Percentiles rank a stretch among this genome's conserved stretches.
These are phyloP conservation scores for Limonium bicolor DNA, from an alignment of 148 eudicot genomes.

Conservation along the genomic window DNA sequence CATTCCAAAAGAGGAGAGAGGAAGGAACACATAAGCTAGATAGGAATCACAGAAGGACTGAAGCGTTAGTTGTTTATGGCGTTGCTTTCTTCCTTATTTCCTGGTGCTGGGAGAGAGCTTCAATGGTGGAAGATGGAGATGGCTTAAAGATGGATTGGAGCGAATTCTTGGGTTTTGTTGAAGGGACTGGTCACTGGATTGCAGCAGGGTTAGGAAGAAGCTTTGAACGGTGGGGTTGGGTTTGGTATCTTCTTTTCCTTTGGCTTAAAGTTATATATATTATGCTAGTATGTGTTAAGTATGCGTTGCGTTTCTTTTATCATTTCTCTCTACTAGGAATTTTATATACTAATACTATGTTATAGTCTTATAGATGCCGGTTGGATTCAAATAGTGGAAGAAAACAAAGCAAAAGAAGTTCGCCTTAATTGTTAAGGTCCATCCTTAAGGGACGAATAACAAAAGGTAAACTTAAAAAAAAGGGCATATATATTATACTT, in stretches of 20 bases:
- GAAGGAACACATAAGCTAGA: no score
- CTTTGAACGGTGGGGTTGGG: slow-evolving; percentile 17
- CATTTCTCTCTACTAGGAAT: neutral
- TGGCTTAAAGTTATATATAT: slow-evolving; percentile 34
- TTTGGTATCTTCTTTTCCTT: slow-evolving; percentile 76
- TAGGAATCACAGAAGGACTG: neutral
- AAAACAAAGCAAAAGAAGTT: neutral
- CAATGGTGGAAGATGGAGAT: no score
- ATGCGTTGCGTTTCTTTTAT: neutral
- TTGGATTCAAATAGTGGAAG: neutral
- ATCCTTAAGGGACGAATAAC: no score
- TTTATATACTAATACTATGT: neutral
- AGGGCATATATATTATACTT: no score
- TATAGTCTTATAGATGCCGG: neutral
- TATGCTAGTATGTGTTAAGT: no score
- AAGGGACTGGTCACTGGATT: slow-evolving; percentile 3
- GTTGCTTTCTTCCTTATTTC: neutral
- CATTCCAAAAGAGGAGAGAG: no score
- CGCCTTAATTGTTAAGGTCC: neutral
- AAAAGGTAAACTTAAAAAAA: no score
- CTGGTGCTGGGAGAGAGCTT: neutral
- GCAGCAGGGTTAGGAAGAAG: slow-evolving; percentile 10
- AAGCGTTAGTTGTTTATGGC: neutral
- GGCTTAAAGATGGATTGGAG: no score
- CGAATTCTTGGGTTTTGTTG: no score